Evolutionary conservation across 106 monocot genomes (phyloP).

Genomic region (Dendrobium nobile): DNA sequence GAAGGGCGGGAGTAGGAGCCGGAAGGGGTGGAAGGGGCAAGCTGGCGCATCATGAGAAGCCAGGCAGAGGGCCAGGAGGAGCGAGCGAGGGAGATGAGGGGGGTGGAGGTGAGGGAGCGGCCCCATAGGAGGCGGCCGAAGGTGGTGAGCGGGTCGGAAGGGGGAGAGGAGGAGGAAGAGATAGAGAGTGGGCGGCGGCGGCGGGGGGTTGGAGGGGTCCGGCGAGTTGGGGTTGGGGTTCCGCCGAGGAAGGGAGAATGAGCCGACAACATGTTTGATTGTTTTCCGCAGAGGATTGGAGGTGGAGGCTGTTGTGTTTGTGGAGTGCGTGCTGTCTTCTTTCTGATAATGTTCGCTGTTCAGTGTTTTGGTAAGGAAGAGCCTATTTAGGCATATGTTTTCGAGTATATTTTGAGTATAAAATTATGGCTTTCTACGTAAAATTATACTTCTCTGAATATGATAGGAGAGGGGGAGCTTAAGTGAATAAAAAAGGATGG

Average conservation of each 20-base stretch:
- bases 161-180: slow-evolving; percentile 4
- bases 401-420: no score
- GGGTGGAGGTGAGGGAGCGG: slow-evolving; percentile 58
- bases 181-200: background rate
- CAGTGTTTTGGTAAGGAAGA: no score
- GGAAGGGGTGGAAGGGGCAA: slow-evolving; percentile 63
- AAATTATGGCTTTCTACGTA: no score
- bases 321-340: background rate
- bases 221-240: background rate
- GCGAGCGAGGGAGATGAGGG: slow-evolving; percentile 67
- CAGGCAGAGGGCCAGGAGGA: slow-evolving; percentile 72
- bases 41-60: slow-evolving; percentile 98
- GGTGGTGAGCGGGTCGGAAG: slow-evolving; percentile 53
- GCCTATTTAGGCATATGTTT: no score
- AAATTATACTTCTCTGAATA: no score
- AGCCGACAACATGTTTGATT: slow-evolving; percentile 6
- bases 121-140: slow-evolving; percentile 80
- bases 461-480: no score
- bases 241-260: background rate
- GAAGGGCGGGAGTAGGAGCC: slow-evolving; percentile 77
- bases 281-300: background rate
- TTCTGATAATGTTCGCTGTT: no score
- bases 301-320: background rate
- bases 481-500: no score
- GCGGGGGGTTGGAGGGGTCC: background rate